These are phyloP conservation scores for Gypsophila paniculata DNA, from an alignment of 179 eudicot genomes.

Conservation along the genomic window DNA sequence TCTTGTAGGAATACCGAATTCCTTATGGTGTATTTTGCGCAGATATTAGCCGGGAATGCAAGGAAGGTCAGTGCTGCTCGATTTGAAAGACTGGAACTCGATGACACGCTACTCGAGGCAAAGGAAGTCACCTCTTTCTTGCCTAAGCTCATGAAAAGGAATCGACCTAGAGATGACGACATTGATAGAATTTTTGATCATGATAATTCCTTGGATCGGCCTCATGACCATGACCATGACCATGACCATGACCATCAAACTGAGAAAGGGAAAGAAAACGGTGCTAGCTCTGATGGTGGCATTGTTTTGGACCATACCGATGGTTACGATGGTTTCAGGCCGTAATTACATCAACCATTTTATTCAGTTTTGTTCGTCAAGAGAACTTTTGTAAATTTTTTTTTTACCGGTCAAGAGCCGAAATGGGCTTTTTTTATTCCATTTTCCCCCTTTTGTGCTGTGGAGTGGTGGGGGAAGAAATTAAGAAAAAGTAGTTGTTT, in stretches of 20 bases:
- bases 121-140: conserved; percentile 28
- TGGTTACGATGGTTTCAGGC: conserved; percentile 17
- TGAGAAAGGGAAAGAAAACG: conserved; percentile 10
- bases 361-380: neutral
- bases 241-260: conserved; percentile 13
- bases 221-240: conserved; percentile 17
- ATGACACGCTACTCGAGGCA: conserved; percentile 22
- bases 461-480: neutral
- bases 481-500: too few relatives aligned
- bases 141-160: conserved; percentile 35
- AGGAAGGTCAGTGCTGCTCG: conserved; percentile 46
- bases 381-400: neutral
- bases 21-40: conserved; percentile 20
- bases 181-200: conserved; percentile 21
- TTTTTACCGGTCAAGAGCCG: neutral
- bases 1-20: conserved; percentile 3
- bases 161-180: conserved; percentile 25
- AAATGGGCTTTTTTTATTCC: conserved; percentile 6
- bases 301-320: conserved; percentile 26
- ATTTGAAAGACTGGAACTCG: conserved; percentile 36
- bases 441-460: neutral
- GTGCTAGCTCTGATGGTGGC: conserved; percentile 7
- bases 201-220: conserved; percentile 13
- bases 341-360: neutral
- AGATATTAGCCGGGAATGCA: conserved; percentile 50